Evolutionary conservation across 305 asterid genomes (phyloP).

Genomic region (Fraxinus latifolia): DNA sequence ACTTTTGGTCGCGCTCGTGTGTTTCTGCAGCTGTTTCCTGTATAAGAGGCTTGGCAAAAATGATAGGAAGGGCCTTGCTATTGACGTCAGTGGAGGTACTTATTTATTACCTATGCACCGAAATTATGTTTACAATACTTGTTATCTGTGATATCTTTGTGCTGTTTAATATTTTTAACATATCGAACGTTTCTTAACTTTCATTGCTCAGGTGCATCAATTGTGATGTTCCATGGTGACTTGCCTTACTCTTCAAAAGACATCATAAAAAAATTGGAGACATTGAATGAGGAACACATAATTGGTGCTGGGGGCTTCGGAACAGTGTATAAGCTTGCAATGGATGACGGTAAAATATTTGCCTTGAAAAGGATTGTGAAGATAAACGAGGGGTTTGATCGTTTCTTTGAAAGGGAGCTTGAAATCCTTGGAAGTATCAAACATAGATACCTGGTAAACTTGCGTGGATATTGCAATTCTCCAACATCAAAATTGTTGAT

Average conservation of each 20-base stretch:
- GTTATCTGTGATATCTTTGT: constrained; percentile 5
- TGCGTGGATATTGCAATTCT: constrained; percentile 97
- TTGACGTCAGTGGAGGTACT: constrained; percentile 84
- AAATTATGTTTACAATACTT: constrained; percentile 18
- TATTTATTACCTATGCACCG: constrained; percentile 30
- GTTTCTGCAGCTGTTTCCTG: constrained; percentile 96
- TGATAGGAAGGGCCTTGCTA: constrained; percentile 74
- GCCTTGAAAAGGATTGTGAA: constrained; percentile 90
- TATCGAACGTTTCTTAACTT: not conserved
- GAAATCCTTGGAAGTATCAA: constrained; percentile 98
- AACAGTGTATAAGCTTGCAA: constrained; percentile 90
- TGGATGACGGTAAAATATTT: constrained; percentile 93
- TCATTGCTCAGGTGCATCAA: constrained; percentile 78
- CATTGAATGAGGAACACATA: constrained; percentile 76
- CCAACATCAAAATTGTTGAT: constrained; percentile 83
- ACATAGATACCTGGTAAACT: constrained; percentile 86
- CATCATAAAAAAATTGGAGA: constrained; percentile 76
- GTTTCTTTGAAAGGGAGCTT: constrained; percentile 94
- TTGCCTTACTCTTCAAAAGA: constrained; percentile 96
- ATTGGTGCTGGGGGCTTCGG: constrained; percentile 98
- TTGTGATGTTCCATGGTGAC: constrained; percentile 95
- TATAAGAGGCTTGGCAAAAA: constrained; percentile 89
- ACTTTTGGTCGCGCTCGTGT: constrained; percentile 95
- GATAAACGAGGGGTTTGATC: constrained; percentile 89
- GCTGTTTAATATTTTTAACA: not conserved